phyloP scores from a whole-genome alignment of 2,329 filamentous ascomycete species.

The Akanthomyces dipterigenus region DNA sequence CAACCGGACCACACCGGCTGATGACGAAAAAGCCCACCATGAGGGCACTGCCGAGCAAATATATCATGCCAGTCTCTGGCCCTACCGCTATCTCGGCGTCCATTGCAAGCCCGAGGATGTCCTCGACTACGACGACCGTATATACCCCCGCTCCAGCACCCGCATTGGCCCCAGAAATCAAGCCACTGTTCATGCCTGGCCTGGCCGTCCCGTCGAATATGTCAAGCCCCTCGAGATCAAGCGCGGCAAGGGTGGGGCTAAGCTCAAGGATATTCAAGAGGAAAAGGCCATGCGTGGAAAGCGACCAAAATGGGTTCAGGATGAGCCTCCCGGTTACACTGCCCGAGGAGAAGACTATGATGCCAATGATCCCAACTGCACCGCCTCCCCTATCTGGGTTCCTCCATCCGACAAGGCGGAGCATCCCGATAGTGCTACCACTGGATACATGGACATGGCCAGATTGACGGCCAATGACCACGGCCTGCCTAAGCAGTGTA shows the following conservation, averaged over 20 bases:
- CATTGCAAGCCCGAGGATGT: conserved; percentile 95
- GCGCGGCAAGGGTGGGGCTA: conserved; percentile 69
- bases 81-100: conserved; percentile 89
- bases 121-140: conserved; percentile 92
- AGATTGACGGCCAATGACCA: conserved; percentile 58
- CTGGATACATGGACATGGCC: conserved; percentile 69
- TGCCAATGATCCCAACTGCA: conserved; percentile 66
- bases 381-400: conserved; percentile 71
- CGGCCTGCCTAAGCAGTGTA: conserved; percentile 67
- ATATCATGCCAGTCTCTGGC: conserved; percentile 90
- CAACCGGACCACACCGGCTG: conserved; percentile 57
- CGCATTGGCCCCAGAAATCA: conserved; percentile 87
- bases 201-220: conserved; percentile 78
- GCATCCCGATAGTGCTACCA: conserved; percentile 50
- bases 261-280: conserved; percentile 77
- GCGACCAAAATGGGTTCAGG: conserved; percentile 87
- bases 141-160: conserved; percentile 92
- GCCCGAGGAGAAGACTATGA: conserved; percentile 71
- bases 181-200: conserved; percentile 78
- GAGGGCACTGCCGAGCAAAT: conserved; percentile 76
- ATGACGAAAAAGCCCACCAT: conserved; percentile 48
- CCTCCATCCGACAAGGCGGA: conserved; percentile 54
- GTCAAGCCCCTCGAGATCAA: conserved; percentile 83
- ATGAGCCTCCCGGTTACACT: conserved; percentile 82
- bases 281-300: conserved; percentile 74